Conservation (phyloP, 2,329 filamentous ascomycete genomes). For the Sordariomycetes sp. region DNA sequence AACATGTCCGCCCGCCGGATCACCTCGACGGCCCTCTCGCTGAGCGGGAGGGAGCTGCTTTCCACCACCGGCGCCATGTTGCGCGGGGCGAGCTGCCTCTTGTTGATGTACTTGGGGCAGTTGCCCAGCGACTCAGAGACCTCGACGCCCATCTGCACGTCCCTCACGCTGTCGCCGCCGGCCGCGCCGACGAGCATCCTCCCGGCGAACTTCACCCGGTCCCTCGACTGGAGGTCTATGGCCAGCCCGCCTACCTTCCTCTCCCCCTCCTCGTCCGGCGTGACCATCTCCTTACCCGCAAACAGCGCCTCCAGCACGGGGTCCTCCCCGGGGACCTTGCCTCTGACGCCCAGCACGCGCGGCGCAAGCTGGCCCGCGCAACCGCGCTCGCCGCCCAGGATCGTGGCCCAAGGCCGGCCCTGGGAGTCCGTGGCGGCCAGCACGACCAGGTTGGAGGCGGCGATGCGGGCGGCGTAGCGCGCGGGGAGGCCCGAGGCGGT, state of each 20-base stretch:
- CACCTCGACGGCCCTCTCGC: slow-evolving; percentile 43
- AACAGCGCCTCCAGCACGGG: slow-evolving; percentile 59
- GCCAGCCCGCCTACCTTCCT: slow-evolving; percentile 31
- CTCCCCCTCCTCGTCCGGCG: slow-evolving; percentile 24
- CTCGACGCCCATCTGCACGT: slow-evolving; percentile 48
- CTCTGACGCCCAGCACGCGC: slow-evolving; percentile 52
- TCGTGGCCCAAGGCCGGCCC: slow-evolving; percentile 61
- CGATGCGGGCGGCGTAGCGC: slow-evolving; percentile 49
- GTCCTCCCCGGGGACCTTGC: slow-evolving; percentile 48
- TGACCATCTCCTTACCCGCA: slow-evolving; percentile 26
- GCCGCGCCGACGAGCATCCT: slow-evolving; percentile 55
- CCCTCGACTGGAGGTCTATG: slow-evolving; percentile 56
- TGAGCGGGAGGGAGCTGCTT: slow-evolving; percentile 29
- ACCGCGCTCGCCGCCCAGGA: slow-evolving; percentile 66
- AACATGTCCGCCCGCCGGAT: slow-evolving; percentile 60
- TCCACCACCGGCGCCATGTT: slow-evolving; percentile 34
- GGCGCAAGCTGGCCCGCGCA: slow-evolving; percentile 54
- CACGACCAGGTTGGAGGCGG: slow-evolving; percentile 56
- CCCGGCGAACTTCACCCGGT: slow-evolving; percentile 65
- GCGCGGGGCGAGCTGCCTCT: slow-evolving; percentile 50
- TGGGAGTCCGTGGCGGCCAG: slow-evolving; percentile 60
- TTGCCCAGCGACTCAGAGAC: slow-evolving; percentile 70
- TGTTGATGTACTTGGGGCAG: slow-evolving; percentile 81
- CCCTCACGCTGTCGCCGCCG: slow-evolving; percentile 19
- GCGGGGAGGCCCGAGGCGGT: slow-evolving; percentile 52